A percentile compares a stretch with the other conserved stretches of the same genome.
phyloP scores from a whole-genome alignment of 495 filamentous ascomycete genomes.

The Xylaria bambusicola region DNA sequence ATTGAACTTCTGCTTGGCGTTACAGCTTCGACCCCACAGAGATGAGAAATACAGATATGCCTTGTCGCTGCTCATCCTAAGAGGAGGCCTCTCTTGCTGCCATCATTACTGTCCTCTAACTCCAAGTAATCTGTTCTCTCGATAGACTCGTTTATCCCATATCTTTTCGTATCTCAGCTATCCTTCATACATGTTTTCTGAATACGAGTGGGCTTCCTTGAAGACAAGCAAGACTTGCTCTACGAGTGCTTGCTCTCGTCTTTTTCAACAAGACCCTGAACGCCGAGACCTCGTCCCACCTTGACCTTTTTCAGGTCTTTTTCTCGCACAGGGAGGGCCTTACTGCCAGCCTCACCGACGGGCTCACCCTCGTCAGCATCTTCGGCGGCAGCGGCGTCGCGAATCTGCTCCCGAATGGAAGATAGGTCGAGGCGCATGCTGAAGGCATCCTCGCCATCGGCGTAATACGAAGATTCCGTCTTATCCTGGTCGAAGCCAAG shows the following conservation, averaged over 20 bases:
- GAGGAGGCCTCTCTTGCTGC: no score
- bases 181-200: not conserved
- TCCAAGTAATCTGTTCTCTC: not conserved
- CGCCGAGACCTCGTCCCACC: constrained; percentile 76
- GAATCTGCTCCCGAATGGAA: constrained; percentile 56
- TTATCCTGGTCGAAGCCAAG: constrained; percentile 89
- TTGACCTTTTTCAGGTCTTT: constrained; percentile 62
- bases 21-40: no score
- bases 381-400: constrained; percentile 40
- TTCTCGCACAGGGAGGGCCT: constrained; percentile 32
- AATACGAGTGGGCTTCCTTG: not conserved
- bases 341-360: constrained; percentile 44
- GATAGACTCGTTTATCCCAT: not conserved
- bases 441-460: constrained; percentile 95
- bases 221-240: constrained; percentile 5
- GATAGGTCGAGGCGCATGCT: constrained; percentile 86
- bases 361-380: constrained; percentile 48
- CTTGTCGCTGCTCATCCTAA: no score
- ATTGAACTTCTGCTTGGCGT: no score
- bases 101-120: not conserved
- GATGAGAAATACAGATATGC: no score
- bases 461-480: constrained; percentile 93
- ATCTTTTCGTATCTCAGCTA: not conserved
- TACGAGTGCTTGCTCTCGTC: constrained; percentile 60
- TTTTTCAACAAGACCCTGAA: constrained; percentile 82